Base-by-base conservation (phyloP, 371 early-diverging fungal species). In the Chytridiales sp. region DNA sequence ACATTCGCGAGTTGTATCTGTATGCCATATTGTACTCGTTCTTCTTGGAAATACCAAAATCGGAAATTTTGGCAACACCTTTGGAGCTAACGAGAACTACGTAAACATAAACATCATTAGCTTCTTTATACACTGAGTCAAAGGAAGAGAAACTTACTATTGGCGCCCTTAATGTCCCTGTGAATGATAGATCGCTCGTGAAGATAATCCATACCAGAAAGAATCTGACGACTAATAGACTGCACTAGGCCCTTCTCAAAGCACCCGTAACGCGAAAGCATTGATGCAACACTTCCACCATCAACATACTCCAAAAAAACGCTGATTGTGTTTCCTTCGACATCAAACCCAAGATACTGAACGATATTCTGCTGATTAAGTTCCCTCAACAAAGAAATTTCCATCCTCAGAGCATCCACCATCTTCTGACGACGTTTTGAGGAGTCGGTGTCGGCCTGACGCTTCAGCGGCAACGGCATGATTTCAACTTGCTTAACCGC, bases 1-100 rank as follows among this genome's bases (percentile, higher is more conserved):
- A 93, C 49, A 77, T 72, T 29, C 69, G 72, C 0, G 77, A 66
- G 40, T 68, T 70, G 47, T 53, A 50, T 29, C 63, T 60, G 66
- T 73, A 75, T 0, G 76, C 74, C 48, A 89, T 82, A 50, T 85
- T 86, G 46, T 89, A 79, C 35, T 85, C 85, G 69, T 87, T 89
- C 65, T 94, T 93, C 74, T 99, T 98, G 3, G 98, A 93, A 36
- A 99, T 91, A 15, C 99, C 99, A 85, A 99, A 99, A 73, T 99
- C 99, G 1, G 95, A 89, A 34, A 99, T 97, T 78, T 98, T 98
- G 46, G 93, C 91, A 36, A 85, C 80, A 17, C 95, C 95, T 50
- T 90, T 85, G 63, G 87, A 86, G 74, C 96, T 95, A 9, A 99
- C 89, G 47, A 86, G 72, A 27, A 79, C 72, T 72, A 42, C 13